These are phyloP conservation scores for Cyclotella cryptica DNA, from an alignment of 108 stramenopile genomes.

Conservation along the genomic window DNA sequence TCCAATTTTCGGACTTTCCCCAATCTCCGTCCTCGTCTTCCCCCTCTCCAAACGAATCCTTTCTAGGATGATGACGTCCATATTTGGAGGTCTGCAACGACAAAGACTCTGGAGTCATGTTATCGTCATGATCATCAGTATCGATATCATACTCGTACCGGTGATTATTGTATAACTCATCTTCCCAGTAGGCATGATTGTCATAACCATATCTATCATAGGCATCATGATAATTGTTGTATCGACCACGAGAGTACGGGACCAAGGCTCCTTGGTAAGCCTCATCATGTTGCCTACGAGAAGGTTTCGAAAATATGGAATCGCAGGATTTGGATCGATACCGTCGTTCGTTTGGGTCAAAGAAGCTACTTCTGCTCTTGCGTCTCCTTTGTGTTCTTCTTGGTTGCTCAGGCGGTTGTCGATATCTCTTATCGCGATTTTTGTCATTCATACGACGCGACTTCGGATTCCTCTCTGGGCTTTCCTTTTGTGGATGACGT, in stretches of 20 bases:
- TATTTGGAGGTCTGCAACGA: too few relatives aligned
- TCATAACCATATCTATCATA: conserved; percentile 1
- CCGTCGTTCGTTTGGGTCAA: neutral
- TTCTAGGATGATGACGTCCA: neutral
- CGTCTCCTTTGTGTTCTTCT: neutral
- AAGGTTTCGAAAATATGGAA: neutral
- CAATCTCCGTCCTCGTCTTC: conserved; percentile 1
- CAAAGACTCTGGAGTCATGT: too few relatives aligned
- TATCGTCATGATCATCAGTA: too few relatives aligned
- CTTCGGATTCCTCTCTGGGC: too few relatives aligned
- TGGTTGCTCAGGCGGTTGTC: neutral
- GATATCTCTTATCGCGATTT: too few relatives aligned
- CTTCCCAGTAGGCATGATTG: neutral
- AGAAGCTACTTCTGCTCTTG: neutral
- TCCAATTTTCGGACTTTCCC: conserved; percentile 3
- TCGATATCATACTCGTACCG: neutral
- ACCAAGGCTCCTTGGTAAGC: neutral
- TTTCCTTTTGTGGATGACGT: too few relatives aligned
- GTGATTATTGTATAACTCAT: neutral
- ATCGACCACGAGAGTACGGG: neutral
- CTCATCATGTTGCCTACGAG: neutral
- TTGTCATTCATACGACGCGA: too few relatives aligned
- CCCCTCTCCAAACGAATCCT: neutral
- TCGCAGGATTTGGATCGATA: conserved; percentile 14
- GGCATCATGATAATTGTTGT: neutral